A percentile compares a stretch with the other conserved stretches of the same genome.
phyloP scores from a whole-genome alignment of 805 yeast genomes.

The Sugiyamaella valdiviana region DNA sequence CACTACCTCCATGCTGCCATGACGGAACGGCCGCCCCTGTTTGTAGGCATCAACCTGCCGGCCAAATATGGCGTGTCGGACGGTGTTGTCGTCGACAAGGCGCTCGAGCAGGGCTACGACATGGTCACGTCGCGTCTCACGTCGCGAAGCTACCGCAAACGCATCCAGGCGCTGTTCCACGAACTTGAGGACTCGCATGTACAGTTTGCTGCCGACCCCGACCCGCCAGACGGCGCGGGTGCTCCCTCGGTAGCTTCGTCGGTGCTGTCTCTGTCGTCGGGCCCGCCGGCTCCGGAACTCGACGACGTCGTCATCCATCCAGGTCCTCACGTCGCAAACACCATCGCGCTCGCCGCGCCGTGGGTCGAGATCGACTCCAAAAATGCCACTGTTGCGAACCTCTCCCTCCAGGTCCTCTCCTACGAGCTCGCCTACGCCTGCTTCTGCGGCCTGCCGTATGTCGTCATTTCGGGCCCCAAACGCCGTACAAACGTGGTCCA shows the following conservation, averaged over 20 bases:
- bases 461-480: conserved; percentile 61
- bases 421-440: conserved; percentile 56
- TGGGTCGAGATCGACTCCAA: conserved; percentile 65
- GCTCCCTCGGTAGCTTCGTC: neutral
- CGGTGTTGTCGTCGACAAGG: conserved; percentile 25
- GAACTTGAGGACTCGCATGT: conserved; percentile 9
- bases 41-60: conserved; percentile 33
- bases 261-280: neutral
- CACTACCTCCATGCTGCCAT: neutral
- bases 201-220: conserved; percentile 2
- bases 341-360: conserved; percentile 55
- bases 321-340: conserved; percentile 37
- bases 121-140: conserved; percentile 50
- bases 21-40: conserved; percentile 16
- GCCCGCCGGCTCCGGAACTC: conserved; percentile 34
- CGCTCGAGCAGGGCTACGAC: conserved; percentile 43
- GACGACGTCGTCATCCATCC: conserved; percentile 40
- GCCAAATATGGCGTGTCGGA: conserved; percentile 27
- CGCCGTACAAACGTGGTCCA: conserved; percentile 46
- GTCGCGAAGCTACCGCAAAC: conserved; percentile 35
- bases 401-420: conserved; percentile 50
- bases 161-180: conserved; percentile 23
- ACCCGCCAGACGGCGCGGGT: neutral
- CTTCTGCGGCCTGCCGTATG: conserved; percentile 50
- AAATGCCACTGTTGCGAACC: conserved; percentile 43